phyloP scores from a whole-genome alignment of 2,329 filamentous ascomycete genomes.

The Furcasterigmium furcatum region DNA sequence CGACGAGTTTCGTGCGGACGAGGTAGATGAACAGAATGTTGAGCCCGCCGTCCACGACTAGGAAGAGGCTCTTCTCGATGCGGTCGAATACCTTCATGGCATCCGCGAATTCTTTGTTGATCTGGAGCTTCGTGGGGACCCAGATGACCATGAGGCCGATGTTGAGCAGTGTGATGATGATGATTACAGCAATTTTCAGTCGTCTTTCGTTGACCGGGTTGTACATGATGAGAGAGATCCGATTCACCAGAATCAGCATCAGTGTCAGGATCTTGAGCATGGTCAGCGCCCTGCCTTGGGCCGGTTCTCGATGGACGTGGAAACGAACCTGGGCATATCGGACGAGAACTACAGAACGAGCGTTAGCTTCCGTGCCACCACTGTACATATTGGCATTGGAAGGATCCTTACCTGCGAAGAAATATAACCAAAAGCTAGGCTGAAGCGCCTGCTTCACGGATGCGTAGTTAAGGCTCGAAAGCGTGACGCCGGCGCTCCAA shows the following conservation, averaged over 20 bases:
- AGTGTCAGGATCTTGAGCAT: constrained; percentile 39
- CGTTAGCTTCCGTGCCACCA: too few relatives aligned
- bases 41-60: constrained; percentile 39
- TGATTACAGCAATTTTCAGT: constrained; percentile 40
- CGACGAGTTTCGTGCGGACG: constrained; percentile 40
- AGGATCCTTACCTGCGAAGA: background rate
- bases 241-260: constrained; percentile 50
- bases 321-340: constrained; percentile 16
- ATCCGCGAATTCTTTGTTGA: constrained; percentile 30
- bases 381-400: too few relatives aligned
- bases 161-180: constrained; percentile 39
- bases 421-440: constrained; percentile 1
- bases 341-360: constrained; percentile 13
- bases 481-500: background rate
- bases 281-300: background rate
- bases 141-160: constrained; percentile 47
- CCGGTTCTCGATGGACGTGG: too few relatives aligned
- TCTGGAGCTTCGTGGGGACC: constrained; percentile 43
- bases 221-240: constrained; percentile 40
- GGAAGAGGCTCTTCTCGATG: constrained; percentile 42
- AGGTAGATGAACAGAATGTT: constrained; percentile 43
- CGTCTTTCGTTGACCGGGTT: constrained; percentile 27
- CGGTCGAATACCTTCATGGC: constrained; percentile 48
- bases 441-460: background rate
- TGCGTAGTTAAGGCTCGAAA: background rate